Conservation (phyloP, 176 grass and related monocot species). For the Chloris gayana region DNA sequence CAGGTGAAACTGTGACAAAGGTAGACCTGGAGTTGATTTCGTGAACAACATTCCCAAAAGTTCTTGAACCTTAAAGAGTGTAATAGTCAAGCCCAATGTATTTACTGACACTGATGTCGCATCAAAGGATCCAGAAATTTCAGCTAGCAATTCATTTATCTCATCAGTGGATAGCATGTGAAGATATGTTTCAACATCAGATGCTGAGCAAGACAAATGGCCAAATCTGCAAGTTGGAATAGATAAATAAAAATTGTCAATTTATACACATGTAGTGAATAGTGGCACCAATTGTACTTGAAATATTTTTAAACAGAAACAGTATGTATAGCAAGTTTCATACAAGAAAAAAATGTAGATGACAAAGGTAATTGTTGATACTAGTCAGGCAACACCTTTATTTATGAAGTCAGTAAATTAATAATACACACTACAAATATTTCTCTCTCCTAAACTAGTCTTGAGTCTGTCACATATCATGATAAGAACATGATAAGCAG, state of each 20-base stretch:
- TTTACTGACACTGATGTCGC: slow-evolving; percentile 58
- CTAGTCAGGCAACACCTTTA: neutral
- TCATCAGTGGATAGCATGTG: slow-evolving; percentile 65
- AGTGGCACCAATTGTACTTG: neutral
- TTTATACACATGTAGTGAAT: too few species aligned
- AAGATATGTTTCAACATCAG: slow-evolving; percentile 87
- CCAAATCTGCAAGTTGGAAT: slow-evolving; percentile 67
- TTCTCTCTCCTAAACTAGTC: neutral
- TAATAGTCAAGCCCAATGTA: slow-evolving; percentile 61
- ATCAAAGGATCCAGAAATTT: slow-evolving; percentile 57
- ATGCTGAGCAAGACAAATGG: slow-evolving; percentile 80
- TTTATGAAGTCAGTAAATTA: neutral
- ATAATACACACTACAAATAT: neutral
- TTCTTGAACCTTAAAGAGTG: slow-evolving; percentile 85
- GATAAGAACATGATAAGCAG: neutral
- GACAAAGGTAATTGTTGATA: neutral
- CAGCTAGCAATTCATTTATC: slow-evolving; percentile 63
- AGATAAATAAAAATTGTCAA: neutral
- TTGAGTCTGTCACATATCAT: neutral
- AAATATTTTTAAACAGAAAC: neutral
- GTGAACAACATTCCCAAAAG: slow-evolving; percentile 65
- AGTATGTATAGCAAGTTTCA: neutral
- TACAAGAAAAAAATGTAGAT: neutral
- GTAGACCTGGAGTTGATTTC: slow-evolving; percentile 61
- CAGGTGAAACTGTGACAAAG: slow-evolving; percentile 17